These are phyloP conservation scores for Colletotrichum sp. DNA, from an alignment of 2,329 filamentous ascomycete species.

Conservation along the genomic window DNA sequence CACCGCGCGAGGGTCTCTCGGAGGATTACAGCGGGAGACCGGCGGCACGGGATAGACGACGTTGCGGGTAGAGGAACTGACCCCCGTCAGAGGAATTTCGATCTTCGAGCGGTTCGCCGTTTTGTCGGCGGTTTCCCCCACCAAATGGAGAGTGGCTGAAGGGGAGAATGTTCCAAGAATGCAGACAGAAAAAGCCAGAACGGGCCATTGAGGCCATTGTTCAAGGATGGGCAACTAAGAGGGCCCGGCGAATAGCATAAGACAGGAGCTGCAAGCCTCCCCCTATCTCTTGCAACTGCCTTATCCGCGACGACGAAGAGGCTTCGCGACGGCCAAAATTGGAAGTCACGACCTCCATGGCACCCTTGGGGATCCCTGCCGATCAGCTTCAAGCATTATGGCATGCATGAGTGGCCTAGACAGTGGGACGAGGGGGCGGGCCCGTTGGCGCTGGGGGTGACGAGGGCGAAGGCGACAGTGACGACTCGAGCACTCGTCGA, in stretches of 20 bases:
- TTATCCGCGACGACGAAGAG: constrained; percentile 14
- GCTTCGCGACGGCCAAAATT: constrained; percentile 1
- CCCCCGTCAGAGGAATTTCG: not conserved
- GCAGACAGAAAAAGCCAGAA: not conserved
- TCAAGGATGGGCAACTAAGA: not conserved
- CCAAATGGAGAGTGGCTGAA: constrained; percentile 1
- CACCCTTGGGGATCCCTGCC: constrained; percentile 16
- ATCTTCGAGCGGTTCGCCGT: not conserved
- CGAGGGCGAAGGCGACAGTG: not conserved
- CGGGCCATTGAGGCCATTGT: not conserved
- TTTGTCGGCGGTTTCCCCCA: not conserved
- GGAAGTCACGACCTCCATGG: not conserved
- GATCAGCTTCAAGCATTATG: constrained; percentile 17
- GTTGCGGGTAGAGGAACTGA: not conserved
- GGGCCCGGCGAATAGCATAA: constrained; percentile 10
- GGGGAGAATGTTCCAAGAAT: constrained; percentile 12
- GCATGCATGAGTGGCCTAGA: constrained; percentile 19
- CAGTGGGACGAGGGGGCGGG: constrained; percentile 10
- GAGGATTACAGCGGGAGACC: not conserved
- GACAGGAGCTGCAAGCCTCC: not conserved
- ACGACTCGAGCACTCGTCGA: not conserved
- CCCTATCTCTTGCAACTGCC: constrained; percentile 13
- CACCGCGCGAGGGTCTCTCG: not conserved
- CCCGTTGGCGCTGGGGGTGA: not conserved
- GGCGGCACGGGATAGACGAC: constrained; percentile 8